Evolutionary conservation across 164 flowering plant genomes (phyloP), one percentile per base, ranked within the genome.

Genomic region (Magnolia officinalis): DNA sequence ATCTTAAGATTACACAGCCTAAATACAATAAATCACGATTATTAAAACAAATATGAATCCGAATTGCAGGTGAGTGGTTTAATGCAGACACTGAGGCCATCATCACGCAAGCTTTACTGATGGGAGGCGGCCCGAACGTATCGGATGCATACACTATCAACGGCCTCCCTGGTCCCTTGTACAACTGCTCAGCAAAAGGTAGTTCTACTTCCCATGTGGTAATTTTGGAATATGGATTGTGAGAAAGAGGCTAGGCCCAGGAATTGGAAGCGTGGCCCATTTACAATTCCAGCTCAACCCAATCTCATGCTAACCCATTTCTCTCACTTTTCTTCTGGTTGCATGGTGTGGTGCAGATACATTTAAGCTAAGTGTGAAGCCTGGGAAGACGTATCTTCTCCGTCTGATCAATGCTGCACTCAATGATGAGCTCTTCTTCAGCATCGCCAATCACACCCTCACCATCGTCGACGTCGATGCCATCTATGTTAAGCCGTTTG

Each of bases 351-450:
- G 10, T 88, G 89, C 87, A 91, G 96, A 93, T 67, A 86, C 92
- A 11, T 91, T 85, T 83, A 90, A 81, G 83, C 82, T 93, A 70
- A 91, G 80, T 76, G 92, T 93, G 78, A 82, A 86, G 76, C 90
- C 90, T 0, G 91, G 92, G 9, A 90, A 88, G 76, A 90, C 91
- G 0, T 92, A 91, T 75, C 89, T 92, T 4, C 90, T 92, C 2
- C 88, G 95, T 6, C n/a, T 92, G 50, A 86, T 92, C 87, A 91
- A 88, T 23, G 93, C 93, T 72, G 97, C 97, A 76, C 87, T 92
- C 67, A 89, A 92, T 52, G 90, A 88, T 11, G 91, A 93, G 74
- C 93, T 93, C 78, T 90, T 93, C 86, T 91, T 91, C 85, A 83
- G 88, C 82, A 88, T 93, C 2, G 93, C 93, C 18, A 89, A 89